These are phyloP conservation scores for Pyrenophora graminea DNA, from an alignment of 2,329 filamentous ascomycete genomes.

Conservation along the genomic window DNA sequence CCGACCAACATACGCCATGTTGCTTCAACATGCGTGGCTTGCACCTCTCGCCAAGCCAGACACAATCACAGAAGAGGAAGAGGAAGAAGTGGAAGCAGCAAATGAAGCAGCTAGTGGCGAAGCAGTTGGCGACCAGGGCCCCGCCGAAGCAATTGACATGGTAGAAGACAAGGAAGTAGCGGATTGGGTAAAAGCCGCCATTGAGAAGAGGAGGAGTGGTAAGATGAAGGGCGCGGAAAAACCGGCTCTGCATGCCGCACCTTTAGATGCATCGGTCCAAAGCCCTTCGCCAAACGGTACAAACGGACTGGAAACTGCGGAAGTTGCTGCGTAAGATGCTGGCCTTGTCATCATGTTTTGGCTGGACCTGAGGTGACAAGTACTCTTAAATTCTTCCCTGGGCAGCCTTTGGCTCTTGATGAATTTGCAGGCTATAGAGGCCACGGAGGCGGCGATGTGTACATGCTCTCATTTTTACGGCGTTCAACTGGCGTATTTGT, in stretches of 20 bases:
- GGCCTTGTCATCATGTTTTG: neutral
- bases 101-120: slow-evolving; percentile 50
- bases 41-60: slow-evolving; percentile 73
- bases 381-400: neutral
- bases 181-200: slow-evolving; percentile 75
- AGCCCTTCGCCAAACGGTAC: slow-evolving; percentile 39
- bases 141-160: slow-evolving; percentile 31
- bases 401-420: neutral
- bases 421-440: neutral
- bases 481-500: slow-evolving; percentile 24
- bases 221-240: slow-evolving; percentile 58
- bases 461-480: slow-evolving; percentile 3
- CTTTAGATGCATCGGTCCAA: slow-evolving; percentile 69
- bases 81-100: slow-evolving; percentile 59
- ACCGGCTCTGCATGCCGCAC: slow-evolving; percentile 86
- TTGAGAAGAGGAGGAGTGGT: slow-evolving; percentile 68
- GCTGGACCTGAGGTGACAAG: neutral
- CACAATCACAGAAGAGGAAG: slow-evolving; percentile 72
- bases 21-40: slow-evolving; percentile 90
- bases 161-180: slow-evolving; percentile 81
- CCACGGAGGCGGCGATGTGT: neutral
- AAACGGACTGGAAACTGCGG: slow-evolving; percentile 29
- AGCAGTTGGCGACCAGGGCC: slow-evolving; percentile 37
- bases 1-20: slow-evolving; percentile 89
- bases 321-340: slow-evolving; percentile 19